phyloP scores from a whole-genome alignment of 2,329 filamentous ascomycete species.

The Scorias spongiosa region DNA sequence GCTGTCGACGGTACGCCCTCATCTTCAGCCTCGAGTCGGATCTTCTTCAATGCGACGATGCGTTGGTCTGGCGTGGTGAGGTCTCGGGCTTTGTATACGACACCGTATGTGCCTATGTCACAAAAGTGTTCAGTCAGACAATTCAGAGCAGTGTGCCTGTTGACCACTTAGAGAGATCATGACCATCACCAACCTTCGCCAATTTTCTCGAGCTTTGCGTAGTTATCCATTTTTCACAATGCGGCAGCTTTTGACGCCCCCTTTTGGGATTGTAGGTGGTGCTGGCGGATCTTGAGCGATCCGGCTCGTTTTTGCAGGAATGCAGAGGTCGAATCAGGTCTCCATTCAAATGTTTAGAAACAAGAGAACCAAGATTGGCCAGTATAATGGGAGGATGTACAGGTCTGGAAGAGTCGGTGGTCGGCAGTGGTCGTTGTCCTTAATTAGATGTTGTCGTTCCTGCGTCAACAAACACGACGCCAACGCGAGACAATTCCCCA shows the following conservation, averaged over 20 bases:
- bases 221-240: conserved; percentile 63
- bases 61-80: conserved; percentile 60
- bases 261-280: too few relatives aligned
- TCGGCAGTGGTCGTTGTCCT: too few relatives aligned
- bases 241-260: background rate
- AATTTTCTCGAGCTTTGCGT: conserved; percentile 92
- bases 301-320: too few relatives aligned
- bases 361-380: too few relatives aligned
- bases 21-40: conserved; percentile 86
- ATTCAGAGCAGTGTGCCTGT: background rate
- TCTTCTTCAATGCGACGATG: conserved; percentile 90
- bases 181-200: conserved; percentile 57
- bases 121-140: background rate
- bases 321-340: too few relatives aligned
- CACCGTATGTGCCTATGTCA: conserved; percentile 68
- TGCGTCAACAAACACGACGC: background rate
- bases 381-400: too few relatives aligned
- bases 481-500: background rate
- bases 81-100: conserved; percentile 88
- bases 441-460: background rate
- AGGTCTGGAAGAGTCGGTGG: too few relatives aligned
- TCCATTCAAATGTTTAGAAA: too few relatives aligned
- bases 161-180: background rate
- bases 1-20: conserved; percentile 86
- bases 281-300: too few relatives aligned